Evolutionary conservation across 495 filamentous ascomycete species (phyloP).

Genomic region (Talaromyces thailandensis): DNA sequence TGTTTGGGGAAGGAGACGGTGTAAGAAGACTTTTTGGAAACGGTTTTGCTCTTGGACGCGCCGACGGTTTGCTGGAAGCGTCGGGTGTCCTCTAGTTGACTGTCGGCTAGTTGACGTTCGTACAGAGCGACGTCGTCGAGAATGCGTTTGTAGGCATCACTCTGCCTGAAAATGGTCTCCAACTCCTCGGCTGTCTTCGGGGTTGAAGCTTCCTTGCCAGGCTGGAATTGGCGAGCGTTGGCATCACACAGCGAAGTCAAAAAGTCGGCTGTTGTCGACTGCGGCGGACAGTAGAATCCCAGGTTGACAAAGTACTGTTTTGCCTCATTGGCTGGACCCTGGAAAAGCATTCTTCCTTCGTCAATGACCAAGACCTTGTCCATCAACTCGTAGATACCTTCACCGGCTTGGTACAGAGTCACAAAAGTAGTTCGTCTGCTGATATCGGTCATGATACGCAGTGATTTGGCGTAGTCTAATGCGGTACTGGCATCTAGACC

Average conservation of each 20-base stretch:
- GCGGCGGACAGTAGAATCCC: constrained; percentile 56
- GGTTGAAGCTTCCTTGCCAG: constrained; percentile 53
- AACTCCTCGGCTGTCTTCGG: constrained; percentile 57
- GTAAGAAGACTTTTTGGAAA: constrained; percentile 59
- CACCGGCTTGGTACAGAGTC: constrained; percentile 76
- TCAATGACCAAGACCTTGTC: constrained; percentile 67
- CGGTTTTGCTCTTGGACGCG: constrained; percentile 58
- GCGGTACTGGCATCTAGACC: constrained; percentile 74
- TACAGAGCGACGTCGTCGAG: constrained; percentile 49
- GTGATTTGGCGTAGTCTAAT: constrained; percentile 66
- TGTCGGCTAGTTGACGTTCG: constrained; percentile 50
- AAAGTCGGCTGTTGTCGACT: constrained; percentile 67
- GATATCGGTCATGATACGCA: constrained; percentile 78
- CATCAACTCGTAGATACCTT: constrained; percentile 77
- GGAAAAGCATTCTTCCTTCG: constrained; percentile 55
- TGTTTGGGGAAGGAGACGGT: constrained; percentile 63
- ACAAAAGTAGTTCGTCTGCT: constrained; percentile 73
- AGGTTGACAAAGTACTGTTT: constrained; percentile 60
- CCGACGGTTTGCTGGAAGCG: constrained; percentile 61
- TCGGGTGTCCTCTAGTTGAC: constrained; percentile 52
- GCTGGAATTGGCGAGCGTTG: constrained; percentile 54
- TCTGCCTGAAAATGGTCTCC: constrained; percentile 48
- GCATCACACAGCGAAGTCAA: constrained; percentile 71
- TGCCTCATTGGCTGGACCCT: constrained; percentile 53
- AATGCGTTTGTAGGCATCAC: constrained; percentile 42